Conservation (phyloP, 2,329 filamentous ascomycete genomes). For the Hypoxylon sp. region DNA sequence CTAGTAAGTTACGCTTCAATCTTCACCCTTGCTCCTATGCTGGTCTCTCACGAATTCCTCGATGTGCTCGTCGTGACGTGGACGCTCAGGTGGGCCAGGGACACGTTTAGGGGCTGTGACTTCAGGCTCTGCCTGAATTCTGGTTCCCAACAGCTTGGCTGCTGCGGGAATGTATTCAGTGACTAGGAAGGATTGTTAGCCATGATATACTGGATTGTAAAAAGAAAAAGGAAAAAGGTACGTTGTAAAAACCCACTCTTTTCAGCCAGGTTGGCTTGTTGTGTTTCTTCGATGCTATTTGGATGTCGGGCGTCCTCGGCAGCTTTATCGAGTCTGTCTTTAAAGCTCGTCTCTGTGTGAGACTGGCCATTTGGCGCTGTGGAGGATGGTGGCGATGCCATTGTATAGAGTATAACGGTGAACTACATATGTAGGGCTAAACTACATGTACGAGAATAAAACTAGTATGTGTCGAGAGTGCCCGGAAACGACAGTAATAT, state of each 20-base stretch:
- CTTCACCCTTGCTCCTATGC: background rate
- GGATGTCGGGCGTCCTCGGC: background rate
- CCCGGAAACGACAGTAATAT: no score
- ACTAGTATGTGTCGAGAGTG: no score
- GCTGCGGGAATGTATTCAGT: background rate
- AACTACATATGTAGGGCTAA: no score
- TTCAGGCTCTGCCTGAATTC: background rate
- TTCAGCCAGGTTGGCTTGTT: background rate
- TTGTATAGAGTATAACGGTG: background rate
- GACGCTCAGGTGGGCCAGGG: background rate
- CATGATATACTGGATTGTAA: background rate
- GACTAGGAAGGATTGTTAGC: background rate
- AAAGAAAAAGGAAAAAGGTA: background rate
- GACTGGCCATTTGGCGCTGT: background rate
- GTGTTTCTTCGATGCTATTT: background rate
- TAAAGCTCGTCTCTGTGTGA: background rate
- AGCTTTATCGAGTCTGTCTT: background rate
- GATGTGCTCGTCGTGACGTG: background rate
- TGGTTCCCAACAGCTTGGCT: background rate
- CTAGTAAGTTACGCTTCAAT: background rate
- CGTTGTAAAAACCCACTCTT: background rate
- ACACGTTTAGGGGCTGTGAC: background rate
- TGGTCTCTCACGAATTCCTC: background rate
- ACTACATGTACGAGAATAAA: no score
- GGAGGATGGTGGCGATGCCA: background rate